Percentiles rank a stretch among this genome's conserved stretches.
These are phyloP conservation scores for Ceraceosorus bombacis DNA, from an alignment of 1,284 basidiomycete genomes.

Conservation along the genomic window DNA sequence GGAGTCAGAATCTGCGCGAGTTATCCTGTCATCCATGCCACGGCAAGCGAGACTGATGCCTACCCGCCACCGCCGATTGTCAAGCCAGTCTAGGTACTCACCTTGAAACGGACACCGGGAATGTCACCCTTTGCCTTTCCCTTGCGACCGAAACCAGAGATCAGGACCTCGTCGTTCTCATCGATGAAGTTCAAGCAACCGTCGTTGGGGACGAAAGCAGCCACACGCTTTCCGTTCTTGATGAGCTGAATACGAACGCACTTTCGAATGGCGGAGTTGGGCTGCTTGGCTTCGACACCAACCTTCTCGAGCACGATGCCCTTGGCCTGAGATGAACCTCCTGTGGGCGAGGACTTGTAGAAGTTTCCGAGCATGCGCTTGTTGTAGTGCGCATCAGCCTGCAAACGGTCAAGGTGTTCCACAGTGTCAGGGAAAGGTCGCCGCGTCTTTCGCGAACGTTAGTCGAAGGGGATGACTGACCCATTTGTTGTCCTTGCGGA, in stretches of 20 bases:
- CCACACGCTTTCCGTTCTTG: constrained; percentile 98
- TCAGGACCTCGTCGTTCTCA: constrained; percentile 99
- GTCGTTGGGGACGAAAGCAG: constrained; percentile 61
- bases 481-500: constrained; percentile 96
- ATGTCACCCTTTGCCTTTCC: constrained; percentile 98
- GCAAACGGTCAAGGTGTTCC: constrained; percentile 12
- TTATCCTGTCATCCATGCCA: too few species aligned
- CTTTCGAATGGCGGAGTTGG: constrained; percentile 81
- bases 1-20: too few species aligned
- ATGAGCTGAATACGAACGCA: constrained; percentile 99
- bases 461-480: constrained; percentile 14
- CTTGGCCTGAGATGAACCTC: constrained; percentile 99
- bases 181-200: constrained; percentile 95
- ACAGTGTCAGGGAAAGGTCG: background rate
- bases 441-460: background rate
- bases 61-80: too few species aligned
- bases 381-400: constrained; percentile 99
- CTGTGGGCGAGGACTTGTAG: constrained; percentile 99
- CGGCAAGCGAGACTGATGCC: too few species aligned
- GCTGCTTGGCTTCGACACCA: constrained; percentile 79
- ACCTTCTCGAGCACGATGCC: constrained; percentile 99
- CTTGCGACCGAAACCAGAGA: constrained; percentile 98
- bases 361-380: constrained; percentile 99
- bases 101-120: constrained; percentile 85
- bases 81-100: background rate